phyloP scores from a whole-genome alignment of 331 rosid species.

The Dryas integrifolia region DNA sequence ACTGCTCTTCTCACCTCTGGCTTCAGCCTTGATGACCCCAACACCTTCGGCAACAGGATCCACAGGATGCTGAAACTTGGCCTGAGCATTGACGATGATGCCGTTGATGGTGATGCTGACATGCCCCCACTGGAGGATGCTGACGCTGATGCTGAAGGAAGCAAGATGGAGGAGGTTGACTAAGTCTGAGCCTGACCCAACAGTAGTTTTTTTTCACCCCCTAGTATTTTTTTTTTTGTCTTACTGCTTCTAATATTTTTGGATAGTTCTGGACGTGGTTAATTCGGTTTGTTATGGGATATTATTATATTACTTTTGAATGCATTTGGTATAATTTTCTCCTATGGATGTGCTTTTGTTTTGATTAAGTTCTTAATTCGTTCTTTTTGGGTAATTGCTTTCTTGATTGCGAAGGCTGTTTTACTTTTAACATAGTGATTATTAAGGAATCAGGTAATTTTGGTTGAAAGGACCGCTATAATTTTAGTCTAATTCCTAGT shows the following conservation, averaged over 20 bases:
- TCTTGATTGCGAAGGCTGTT: no score
- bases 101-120: constrained; percentile 48
- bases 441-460: no score
- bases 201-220: not conserved
- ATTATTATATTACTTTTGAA: not conserved
- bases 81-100: constrained; percentile 73
- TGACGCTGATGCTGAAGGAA: constrained; percentile 68
- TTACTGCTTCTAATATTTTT: not conserved
- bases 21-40: constrained; percentile 82
- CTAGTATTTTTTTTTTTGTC: not conserved
- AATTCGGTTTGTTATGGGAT: not conserved
- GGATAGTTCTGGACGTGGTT: not conserved
- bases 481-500: no score
- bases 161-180: constrained; percentile 95
- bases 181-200: constrained; percentile 19
- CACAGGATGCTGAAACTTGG: constrained; percentile 91
- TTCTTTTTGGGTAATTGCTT: not conserved
- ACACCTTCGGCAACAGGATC: constrained; percentile 81
- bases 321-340: constrained; percentile 5
- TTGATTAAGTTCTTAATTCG: not conserved
- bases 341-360: not conserved
- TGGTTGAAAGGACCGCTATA: no score
- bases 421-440: no score
- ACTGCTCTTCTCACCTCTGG: constrained; percentile 76
- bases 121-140: constrained; percentile 66